phyloP scores from a whole-genome alignment of 2,329 filamentous ascomycete genomes.

The Taxawa tesnikishii region DNA sequence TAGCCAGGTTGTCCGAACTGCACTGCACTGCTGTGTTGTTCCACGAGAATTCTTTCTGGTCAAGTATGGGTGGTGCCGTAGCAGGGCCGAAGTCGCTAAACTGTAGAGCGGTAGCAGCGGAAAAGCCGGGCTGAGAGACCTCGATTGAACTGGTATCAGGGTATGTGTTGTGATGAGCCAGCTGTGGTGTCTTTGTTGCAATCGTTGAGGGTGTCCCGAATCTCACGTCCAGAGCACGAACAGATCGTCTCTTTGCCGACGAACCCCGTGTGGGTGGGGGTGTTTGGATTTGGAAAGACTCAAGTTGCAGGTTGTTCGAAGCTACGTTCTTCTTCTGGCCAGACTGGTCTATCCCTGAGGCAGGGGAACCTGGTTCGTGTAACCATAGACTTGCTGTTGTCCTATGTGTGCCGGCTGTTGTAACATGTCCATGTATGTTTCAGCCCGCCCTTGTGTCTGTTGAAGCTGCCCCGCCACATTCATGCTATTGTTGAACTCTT shows the following conservation, averaged over 20 bases:
- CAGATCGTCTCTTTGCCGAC: conserved; percentile 34
- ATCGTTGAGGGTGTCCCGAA: conserved; percentile 27
- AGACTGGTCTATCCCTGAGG: no score
- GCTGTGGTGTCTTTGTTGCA: conserved; percentile 12
- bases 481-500: conserved; percentile 49
- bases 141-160: no score
- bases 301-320: conserved; percentile 48
- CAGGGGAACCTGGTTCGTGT: no score
- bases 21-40: no score
- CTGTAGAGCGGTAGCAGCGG: no score
- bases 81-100: no score
- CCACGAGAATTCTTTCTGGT: neutral
- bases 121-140: no score
- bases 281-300: conserved; percentile 48
- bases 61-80: neutral
- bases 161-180: no score
- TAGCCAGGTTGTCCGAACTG: no score
- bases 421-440: conserved; percentile 19
- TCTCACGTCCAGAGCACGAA: neutral
- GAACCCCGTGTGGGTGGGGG: conserved; percentile 47
- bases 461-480: conserved; percentile 14
- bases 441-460: conserved; percentile 30
- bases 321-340: conserved; percentile 10
- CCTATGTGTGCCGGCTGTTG: no score
- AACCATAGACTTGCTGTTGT: no score